Percentiles rank a stretch among this genome's conserved stretches.
These are phyloP conservation scores for Mytilinidion resinicola DNA, from an alignment of 495 filamentous ascomycete genomes.

Conservation along the genomic window DNA sequence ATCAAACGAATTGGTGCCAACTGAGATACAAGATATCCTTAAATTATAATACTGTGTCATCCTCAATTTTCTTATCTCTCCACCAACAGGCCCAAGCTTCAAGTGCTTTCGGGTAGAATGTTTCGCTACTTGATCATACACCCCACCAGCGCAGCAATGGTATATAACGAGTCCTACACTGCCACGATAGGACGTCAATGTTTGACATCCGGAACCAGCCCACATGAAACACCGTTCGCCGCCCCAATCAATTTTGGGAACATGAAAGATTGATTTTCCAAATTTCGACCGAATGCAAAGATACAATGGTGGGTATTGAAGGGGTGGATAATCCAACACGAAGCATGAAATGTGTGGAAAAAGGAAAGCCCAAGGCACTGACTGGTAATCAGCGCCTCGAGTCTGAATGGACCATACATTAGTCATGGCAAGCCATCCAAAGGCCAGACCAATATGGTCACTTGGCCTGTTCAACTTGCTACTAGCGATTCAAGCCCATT, in stretches of 20 bases:
- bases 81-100: no score
- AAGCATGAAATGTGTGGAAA: not conserved
- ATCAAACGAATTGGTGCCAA: no score
- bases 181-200: not conserved
- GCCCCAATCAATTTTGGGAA: not conserved
- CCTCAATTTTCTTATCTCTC: no score
- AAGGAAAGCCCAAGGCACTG: not conserved
- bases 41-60: no score
- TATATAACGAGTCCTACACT: conserved; percentile 5
- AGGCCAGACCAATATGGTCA: not conserved
- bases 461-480: conserved; percentile 10
- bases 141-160: conserved; percentile 5
- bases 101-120: no score
- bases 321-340: not conserved
- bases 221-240: not conserved
- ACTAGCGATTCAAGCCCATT: conserved; percentile 6
- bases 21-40: no score
- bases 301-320: not conserved
- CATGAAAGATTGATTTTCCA: not conserved
- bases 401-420: not conserved
- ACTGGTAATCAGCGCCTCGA: not conserved
- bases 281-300: not conserved
- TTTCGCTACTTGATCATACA: no score
- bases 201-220: not conserved
- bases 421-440: conserved; percentile 3